Base-by-base conservation (phyloP, 768 basidiomycete genomes). In the Mycena amicta region DNA sequence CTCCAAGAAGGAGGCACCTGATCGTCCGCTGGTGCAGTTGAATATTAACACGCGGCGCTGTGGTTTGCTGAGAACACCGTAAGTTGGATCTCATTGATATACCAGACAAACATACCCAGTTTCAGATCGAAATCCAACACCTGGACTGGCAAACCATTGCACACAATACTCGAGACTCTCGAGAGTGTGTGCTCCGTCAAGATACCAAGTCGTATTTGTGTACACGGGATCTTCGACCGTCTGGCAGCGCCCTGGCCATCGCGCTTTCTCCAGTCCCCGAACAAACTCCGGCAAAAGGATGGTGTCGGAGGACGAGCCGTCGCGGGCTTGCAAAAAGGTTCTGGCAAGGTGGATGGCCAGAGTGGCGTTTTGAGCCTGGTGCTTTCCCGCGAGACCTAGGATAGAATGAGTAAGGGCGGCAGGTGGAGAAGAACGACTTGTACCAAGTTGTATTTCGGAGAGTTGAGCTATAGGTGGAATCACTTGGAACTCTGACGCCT, bases 181-280 rank as follows among this genome's bases (percentile, higher is more conserved):
- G 13, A 83, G 74, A 0, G 97, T 99, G 71, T 99, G 97, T 12
- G 97, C 95, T 1, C 97, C 97, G 69, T 98, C 97, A 13, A 99
- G 76, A 71, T 87, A 93, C 97, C 97, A 98, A 2, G 83, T 89
- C 5, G 83, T 78, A 16, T 72, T 67, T 1, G 72, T 50, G 37
- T 82, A 69, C 16, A 63, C 68, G 1, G 87, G 86, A 67, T 95
- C 94, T 11, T 56, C 49, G 13, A 96, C 84, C 8, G 82, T 83
- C 74, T 99, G 97, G 70, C 97, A 99, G 45, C 97, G 85, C 13
- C 96, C 97, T 11, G 97, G 95, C 96, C 97, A 99, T 59, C 77
- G 83, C 3, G 94, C 81, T 20, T 79, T 73, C 65, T 83, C 73
- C 22, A 98, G 76, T 3, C 89, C 95, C 20, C 74, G 66, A 30